Evolutionary conservation across 306 rosid genomes (phyloP).

Genomic region (Malus orientalis): DNA sequence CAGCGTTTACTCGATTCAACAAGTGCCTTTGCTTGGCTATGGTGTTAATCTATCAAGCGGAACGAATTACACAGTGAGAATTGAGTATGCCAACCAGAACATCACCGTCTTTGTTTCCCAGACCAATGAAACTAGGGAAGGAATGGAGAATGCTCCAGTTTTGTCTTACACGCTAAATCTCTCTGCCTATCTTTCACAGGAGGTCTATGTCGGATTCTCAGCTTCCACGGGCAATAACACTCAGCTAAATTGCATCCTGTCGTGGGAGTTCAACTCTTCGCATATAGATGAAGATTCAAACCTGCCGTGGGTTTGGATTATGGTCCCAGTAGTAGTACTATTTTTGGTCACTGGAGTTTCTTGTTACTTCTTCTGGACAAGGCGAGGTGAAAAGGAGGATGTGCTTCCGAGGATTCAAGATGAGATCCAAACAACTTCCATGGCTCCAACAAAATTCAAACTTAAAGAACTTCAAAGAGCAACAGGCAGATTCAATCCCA

Average conservation of each 20-base stretch:
- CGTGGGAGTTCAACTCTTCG: conserved; percentile 42
- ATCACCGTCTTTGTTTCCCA: conserved; percentile 22
- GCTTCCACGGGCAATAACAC: conserved; percentile 53
- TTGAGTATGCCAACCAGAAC: conserved; percentile 25
- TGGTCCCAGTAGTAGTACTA: conserved; percentile 10
- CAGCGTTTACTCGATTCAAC: conserved; percentile 34
- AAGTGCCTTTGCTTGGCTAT: conserved; percentile 17
- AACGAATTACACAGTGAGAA: not conserved
- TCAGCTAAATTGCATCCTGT: conserved; percentile 40
- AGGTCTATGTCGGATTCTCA: conserved; percentile 57
- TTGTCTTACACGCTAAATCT: conserved; percentile 24
- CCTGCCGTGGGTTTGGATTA: conserved; percentile 43
- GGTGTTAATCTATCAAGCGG: conserved; percentile 25
- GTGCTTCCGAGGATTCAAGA: conserved; percentile 47
- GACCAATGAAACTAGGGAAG: conserved; percentile 6
- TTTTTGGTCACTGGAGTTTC: conserved; percentile 13
- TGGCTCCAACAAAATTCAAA: conserved; percentile 43
- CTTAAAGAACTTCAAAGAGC: conserved; percentile 38
- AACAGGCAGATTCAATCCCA: conserved; percentile 49
- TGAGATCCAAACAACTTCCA: conserved; percentile 42
- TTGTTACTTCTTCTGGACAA: conserved; percentile 12
- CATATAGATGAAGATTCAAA: conserved; percentile 4
- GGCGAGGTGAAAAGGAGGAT: conserved; percentile 18
- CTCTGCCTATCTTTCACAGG: conserved; percentile 34
- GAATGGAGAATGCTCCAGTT: not conserved